Evolutionary conservation across 805 yeast genomes (phyloP).

Genomic region (Priceomyces carsonii): DNA sequence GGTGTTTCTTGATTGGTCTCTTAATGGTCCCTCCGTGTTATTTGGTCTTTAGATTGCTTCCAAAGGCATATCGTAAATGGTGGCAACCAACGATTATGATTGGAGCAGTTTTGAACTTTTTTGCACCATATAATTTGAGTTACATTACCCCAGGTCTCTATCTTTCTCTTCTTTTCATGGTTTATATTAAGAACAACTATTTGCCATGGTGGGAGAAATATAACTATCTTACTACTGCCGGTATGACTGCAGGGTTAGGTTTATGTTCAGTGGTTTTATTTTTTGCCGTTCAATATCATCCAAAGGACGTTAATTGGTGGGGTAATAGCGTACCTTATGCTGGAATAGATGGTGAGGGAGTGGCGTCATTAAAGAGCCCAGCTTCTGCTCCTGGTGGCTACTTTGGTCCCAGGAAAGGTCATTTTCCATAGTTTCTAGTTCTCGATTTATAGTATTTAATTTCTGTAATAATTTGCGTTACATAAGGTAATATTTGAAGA

Average conservation of each 20-base stretch:
- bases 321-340: constrained; percentile 23
- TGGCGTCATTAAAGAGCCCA: constrained; percentile 13
- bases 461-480: no score
- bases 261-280: constrained; percentile 35
- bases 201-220: constrained; percentile 37
- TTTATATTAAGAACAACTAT: constrained; percentile 26
- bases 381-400: constrained; percentile 31
- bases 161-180: constrained; percentile 26
- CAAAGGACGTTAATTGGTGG: constrained; percentile 32
- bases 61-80: constrained; percentile 20
- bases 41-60: constrained; percentile 39
- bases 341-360: constrained; percentile 39
- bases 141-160: constrained; percentile 32
- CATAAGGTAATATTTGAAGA: no score
- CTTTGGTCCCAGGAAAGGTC: constrained; percentile 32
- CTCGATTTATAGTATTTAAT: no score
- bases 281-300: constrained; percentile 38
- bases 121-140: constrained; percentile 40
- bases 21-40: constrained; percentile 32
- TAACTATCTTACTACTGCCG: constrained; percentile 32
- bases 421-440: constrained; percentile 9
- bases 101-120: constrained; percentile 34
- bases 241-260: constrained; percentile 35
- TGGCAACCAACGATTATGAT: constrained; percentile 37
- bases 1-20: constrained; percentile 35